A percentile compares a stretch with the other conserved stretches of the same genome.
These are phyloP conservation scores for Edaphochlamys debaryana DNA, from an alignment of 139 green algal species.

Conservation along the genomic window DNA sequence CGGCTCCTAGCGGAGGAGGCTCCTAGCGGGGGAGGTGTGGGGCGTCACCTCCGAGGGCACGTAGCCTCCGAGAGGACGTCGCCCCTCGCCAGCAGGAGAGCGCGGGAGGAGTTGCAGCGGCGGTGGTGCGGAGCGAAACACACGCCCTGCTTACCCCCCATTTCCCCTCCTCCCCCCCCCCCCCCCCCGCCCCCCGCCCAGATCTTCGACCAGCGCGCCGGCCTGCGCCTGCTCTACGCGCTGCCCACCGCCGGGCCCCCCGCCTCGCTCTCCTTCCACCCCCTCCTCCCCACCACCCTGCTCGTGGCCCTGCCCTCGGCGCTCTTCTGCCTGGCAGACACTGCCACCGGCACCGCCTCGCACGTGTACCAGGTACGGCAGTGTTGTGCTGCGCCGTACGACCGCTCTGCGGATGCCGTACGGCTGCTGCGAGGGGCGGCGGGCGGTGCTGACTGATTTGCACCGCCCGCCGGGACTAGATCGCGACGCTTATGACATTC, in stretches of 20 bases:
- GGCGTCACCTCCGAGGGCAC: too few species aligned
- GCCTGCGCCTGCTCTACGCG: conserved; percentile 62
- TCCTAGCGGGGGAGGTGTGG: too few species aligned
- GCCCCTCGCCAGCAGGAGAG: too few species aligned
- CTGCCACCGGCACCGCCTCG: conserved; percentile 32
- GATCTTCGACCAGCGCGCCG: conserved; percentile 77
- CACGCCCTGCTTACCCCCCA: too few species aligned
- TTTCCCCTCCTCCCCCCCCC: not conserved
- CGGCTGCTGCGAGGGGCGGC: not conserved
- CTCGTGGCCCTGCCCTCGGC: conserved; percentile 70
- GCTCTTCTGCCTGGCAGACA: conserved; percentile 74
- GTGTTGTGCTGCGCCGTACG: too few species aligned
- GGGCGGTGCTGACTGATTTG: too few species aligned
- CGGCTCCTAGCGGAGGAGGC: too few species aligned
- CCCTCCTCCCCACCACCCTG: conserved; percentile 70
- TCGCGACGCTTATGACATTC: too few species aligned
- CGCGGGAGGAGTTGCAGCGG: too few species aligned
- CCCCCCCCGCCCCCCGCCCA: conserved; percentile 1
- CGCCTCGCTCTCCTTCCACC: conserved; percentile 76
- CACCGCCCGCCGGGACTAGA: too few species aligned
- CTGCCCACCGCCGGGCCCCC: conserved; percentile 62
- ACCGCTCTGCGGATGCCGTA: not conserved
- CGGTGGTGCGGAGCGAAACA: too few species aligned
- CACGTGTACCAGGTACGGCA: conserved; percentile 63
- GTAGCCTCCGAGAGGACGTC: too few species aligned